phyloP scores from a whole-genome alignment of 2,329 filamentous ascomycete species.

The Aspergillus viridinutans region DNA sequence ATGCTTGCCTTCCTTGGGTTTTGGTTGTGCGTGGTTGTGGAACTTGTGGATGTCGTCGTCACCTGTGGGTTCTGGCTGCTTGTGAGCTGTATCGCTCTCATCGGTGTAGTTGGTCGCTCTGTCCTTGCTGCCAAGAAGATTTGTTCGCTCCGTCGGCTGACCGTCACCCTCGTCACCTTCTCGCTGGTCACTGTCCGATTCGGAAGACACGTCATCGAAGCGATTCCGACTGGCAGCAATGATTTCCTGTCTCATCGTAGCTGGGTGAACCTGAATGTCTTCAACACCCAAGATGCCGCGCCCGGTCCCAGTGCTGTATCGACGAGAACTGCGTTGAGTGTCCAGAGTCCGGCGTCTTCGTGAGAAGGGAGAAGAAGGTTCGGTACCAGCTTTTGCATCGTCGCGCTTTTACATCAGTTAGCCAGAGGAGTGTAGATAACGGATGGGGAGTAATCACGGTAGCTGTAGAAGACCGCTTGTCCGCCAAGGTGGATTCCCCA shows the following conservation, averaged over 20 bases:
- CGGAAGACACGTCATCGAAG: slow-evolving; percentile 52
- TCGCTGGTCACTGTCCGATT: slow-evolving; percentile 53
- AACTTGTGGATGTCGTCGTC: slow-evolving; percentile 53
- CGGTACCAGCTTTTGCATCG: slow-evolving; percentile 21
- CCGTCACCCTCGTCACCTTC: slow-evolving; percentile 51
- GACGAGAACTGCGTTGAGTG: slow-evolving; percentile 26
- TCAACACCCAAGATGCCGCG: slow-evolving; percentile 57
- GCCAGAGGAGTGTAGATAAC: slow-evolving; percentile 2
- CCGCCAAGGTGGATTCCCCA: slow-evolving; percentile 39
- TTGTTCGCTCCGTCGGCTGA: slow-evolving; percentile 43
- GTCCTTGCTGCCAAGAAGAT: slow-evolving; percentile 41
- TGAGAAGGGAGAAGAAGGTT: slow-evolving; percentile 25
- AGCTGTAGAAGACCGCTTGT: slow-evolving; percentile 56
- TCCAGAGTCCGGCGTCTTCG: slow-evolving; percentile 28
- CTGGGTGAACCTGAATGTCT: slow-evolving; percentile 77
- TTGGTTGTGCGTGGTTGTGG: slow-evolving; percentile 76
- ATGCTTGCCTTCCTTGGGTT: slow-evolving; percentile 57
- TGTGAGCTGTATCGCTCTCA: slow-evolving; percentile 16
- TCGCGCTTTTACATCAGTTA: slow-evolving; percentile 22
- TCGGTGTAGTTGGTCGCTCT: slow-evolving; percentile 32
- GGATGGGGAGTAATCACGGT: slow-evolving; percentile 54
- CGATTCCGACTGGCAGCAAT: slow-evolving; percentile 73
- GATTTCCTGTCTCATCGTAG: slow-evolving; percentile 87
- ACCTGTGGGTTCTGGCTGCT: slow-evolving; percentile 5
- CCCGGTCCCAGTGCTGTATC: slow-evolving; percentile 53